phyloP scores from a whole-genome alignment of 2,329 filamentous ascomycete genomes.

The Alternaria consortialis region DNA sequence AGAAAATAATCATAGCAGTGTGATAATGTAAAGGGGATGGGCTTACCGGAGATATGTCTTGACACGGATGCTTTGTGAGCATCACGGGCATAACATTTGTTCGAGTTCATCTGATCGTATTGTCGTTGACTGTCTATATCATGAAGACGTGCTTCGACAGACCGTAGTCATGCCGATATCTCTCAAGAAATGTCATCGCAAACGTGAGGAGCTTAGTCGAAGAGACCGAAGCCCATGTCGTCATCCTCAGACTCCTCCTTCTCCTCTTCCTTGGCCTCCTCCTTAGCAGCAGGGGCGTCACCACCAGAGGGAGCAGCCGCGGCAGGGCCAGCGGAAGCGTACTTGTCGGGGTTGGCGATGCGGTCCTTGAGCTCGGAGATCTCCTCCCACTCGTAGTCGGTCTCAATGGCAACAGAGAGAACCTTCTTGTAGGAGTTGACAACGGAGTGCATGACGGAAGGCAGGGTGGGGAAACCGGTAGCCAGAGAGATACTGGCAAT shows the following conservation, averaged over 20 bases:
- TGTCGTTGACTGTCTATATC: slow-evolving; percentile 45
- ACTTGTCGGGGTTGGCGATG: slow-evolving; percentile 98
- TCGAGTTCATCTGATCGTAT: slow-evolving; percentile 46
- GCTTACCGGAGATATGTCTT: slow-evolving; percentile 47
- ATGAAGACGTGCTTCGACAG: slow-evolving; percentile 38
- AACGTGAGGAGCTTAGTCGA: slow-evolving; percentile 56
- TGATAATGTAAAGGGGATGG: slow-evolving; percentile 10
- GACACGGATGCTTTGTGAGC: slow-evolving; percentile 28
- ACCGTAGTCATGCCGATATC: slow-evolving; percentile 27
- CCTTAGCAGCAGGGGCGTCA: slow-evolving; percentile 54
- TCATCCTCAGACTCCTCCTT: slow-evolving; percentile 66
- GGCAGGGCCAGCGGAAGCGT: slow-evolving; percentile 81
- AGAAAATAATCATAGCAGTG: slow-evolving; percentile 66
- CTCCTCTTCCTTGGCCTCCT: slow-evolving; percentile 64
- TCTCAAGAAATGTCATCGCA: slow-evolving; percentile 31
- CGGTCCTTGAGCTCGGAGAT: slow-evolving; percentile 99
- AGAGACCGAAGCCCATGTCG: slow-evolving; percentile 64
- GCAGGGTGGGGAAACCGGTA: slow-evolving; percentile 92
- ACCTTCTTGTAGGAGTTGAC: slow-evolving; percentile 99
- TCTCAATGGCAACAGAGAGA: slow-evolving; percentile 86
- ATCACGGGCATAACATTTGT: slow-evolving; percentile 33
- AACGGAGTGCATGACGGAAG: slow-evolving; percentile 94
- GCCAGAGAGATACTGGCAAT: slow-evolving; percentile 93
- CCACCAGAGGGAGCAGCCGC: slow-evolving; percentile 63
- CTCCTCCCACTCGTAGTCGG: slow-evolving; percentile 92